Percentiles rank a stretch among this genome's conserved stretches.
phyloP scores from a whole-genome alignment of 2,329 filamentous ascomycete genomes.

The Verticillium dahliae region DNA sequence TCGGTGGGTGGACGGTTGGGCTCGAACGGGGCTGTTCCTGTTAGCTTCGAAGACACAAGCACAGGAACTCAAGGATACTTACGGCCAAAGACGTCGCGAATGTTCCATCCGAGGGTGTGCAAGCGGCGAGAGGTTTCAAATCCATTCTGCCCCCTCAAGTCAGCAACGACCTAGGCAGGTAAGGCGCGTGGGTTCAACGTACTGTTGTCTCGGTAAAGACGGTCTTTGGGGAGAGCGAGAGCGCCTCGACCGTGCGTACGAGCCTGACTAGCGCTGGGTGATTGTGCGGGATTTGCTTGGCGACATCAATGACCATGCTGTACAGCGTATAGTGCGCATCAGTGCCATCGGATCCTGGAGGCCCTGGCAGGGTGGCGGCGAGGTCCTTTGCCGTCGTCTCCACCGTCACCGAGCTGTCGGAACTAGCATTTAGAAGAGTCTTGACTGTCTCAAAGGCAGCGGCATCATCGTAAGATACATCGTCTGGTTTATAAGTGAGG shows the following conservation, averaged over 20 bases:
- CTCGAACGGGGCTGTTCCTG: neutral
- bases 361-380: neutral
- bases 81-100: conserved; percentile 6
- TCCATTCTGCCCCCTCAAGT: conserved; percentile 2
- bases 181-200: neutral
- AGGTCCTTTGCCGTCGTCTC: neutral
- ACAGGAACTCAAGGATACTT: neutral
- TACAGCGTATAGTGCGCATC: conserved; percentile 5
- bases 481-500: neutral
- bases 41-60: neutral
- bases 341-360: neutral
- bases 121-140: conserved; percentile 6
- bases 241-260: conserved; percentile 5
- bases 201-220: conserved; percentile 3
- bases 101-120: conserved; percentile 1
- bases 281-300: conserved; percentile 9
- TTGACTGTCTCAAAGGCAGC: neutral
- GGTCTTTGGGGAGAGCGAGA: conserved; percentile 8
- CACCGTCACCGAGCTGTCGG: neutral
- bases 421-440: neutral
- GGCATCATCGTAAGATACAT: neutral
- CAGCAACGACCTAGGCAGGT: neutral
- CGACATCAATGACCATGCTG: conserved; percentile 9
- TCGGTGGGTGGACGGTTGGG: neutral
- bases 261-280: conserved; percentile 8